Conservation (phyloP, 768 basidiomycete species). For the Mrakia hoshinonis region DNA sequence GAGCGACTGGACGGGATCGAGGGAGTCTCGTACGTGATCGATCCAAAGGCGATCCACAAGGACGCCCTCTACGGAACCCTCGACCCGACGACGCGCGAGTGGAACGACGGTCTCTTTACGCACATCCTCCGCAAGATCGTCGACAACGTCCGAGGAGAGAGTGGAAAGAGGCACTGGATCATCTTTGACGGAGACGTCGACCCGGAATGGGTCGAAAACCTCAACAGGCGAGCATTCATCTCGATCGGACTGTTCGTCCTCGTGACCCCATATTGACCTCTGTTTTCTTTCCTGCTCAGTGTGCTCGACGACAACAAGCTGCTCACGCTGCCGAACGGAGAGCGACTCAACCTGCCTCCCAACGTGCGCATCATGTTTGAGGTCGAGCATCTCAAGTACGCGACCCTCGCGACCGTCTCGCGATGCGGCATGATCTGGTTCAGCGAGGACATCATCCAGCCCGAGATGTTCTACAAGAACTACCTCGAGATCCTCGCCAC, state of each 20-base stretch:
- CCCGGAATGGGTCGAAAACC: slow-evolving; percentile 99
- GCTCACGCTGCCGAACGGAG: slow-evolving; percentile 91
- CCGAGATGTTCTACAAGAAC: slow-evolving; percentile 81
- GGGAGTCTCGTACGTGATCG: slow-evolving; percentile 91
- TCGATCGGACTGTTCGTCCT: not conserved
- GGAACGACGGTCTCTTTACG: slow-evolving; percentile 98
- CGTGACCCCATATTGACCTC: not conserved
- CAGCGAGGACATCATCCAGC: slow-evolving; percentile 88
- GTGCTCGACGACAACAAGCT: slow-evolving; percentile 98
- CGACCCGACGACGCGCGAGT: slow-evolving; percentile 93
- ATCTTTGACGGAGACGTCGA: slow-evolving; percentile 99
- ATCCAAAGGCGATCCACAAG: slow-evolving; percentile 98
- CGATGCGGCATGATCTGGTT: slow-evolving; percentile 99
- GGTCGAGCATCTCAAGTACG: slow-evolving; percentile 93
- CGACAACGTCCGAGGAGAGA: slow-evolving; percentile 96
- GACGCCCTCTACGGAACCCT: slow-evolving; percentile 95
- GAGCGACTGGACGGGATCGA: slow-evolving; percentile 85
- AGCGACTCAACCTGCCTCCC: slow-evolving; percentile 88
- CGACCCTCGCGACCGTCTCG: slow-evolving; percentile 95
- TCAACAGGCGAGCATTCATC: slow-evolving; percentile 68
- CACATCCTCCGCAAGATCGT: slow-evolving; percentile 96
- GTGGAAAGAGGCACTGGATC: slow-evolving; percentile 94
- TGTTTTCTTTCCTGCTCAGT: slow-evolving; percentile 45
- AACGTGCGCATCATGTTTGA: slow-evolving; percentile 99
- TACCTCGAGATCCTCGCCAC: slow-evolving; percentile 70